Percentiles rank a stretch among this genome's conserved stretches.
Evolutionary conservation across 371 early-diverging fungal genomes (phyloP).

Genomic region (Mucor racemosus): DNA sequence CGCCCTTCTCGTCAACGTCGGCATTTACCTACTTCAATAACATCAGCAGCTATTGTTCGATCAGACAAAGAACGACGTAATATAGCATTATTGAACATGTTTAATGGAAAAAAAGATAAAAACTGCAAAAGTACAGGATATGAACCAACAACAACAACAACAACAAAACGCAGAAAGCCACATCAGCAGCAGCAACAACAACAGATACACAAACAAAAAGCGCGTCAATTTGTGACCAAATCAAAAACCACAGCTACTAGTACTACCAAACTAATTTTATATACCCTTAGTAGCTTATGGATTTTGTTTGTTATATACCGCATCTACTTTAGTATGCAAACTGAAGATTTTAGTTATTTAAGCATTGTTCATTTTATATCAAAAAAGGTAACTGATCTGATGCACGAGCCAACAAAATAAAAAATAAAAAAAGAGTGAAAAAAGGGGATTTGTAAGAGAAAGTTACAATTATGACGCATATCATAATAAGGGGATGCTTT

Average conservation of each 20-base stretch:
- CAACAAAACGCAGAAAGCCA: not conserved
- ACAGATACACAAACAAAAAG: not conserved
- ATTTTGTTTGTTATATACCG: conserved; percentile 18
- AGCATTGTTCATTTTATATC: conserved; percentile 31
- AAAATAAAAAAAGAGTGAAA: not conserved
- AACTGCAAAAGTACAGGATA: not conserved
- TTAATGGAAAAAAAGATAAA: not conserved
- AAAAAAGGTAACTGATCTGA: conserved; percentile 8
- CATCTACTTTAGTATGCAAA: conserved; percentile 7
- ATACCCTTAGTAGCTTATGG: conserved; percentile 13
- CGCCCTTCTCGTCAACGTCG: conserved; percentile 27
- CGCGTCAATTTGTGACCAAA: not conserved
- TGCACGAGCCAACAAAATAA: conserved; percentile 6
- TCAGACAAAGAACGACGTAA: not conserved
- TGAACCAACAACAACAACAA: not conserved
- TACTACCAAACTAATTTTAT: not conserved
- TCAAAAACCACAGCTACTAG: not conserved
- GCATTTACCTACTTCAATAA: conserved; percentile 25
- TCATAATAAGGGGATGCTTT: not conserved
- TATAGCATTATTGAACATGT: conserved; percentile 17
- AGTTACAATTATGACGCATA: not conserved
- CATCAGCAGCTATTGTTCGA: conserved; percentile 7
- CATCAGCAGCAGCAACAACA: conserved; percentile 4
- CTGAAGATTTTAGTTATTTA: conserved; percentile 15
- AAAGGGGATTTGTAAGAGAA: not conserved